Evolutionary conservation across 1,139 yeast species (phyloP).

Genomic region (Protomyces inouyei): DNA sequence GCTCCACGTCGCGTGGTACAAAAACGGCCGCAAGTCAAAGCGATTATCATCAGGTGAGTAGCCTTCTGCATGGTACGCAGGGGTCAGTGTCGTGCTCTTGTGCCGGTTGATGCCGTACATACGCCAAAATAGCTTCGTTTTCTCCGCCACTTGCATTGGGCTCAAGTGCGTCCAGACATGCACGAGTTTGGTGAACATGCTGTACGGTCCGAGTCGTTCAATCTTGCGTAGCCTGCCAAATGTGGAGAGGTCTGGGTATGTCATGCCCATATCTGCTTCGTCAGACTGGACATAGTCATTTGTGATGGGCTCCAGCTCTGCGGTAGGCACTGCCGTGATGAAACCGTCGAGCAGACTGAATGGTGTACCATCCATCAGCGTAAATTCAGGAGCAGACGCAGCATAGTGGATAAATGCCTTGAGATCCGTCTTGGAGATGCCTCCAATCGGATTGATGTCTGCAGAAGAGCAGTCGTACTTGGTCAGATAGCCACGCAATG

Average conservation of each 20-base stretch:
- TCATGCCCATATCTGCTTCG: constrained; percentile 97
- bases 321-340: constrained; percentile 89
- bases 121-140: constrained; percentile 87
- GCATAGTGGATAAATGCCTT: constrained; percentile 83
- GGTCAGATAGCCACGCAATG: constrained; percentile 83
- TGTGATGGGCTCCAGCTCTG: constrained; percentile 95
- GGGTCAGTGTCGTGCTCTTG: constrained; percentile 93
- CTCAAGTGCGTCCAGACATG: constrained; percentile 62
- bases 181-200: constrained; percentile 81
- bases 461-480: constrained; percentile 97
- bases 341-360: constrained; percentile 75
- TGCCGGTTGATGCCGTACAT: constrained; percentile 93
- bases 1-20: constrained; percentile 83
- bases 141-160: constrained; percentile 74
- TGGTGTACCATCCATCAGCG: constrained; percentile 51
- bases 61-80: constrained; percentile 95
- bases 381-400: neutral
- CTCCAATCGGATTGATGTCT: constrained; percentile 95
- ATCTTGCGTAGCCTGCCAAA: constrained; percentile 92
- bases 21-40: constrained; percentile 87
- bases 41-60: constrained; percentile 97
- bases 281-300: constrained; percentile 88
- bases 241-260: constrained; percentile 83
- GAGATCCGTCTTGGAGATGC: constrained; percentile 88
- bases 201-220: constrained; percentile 91